Percentiles rank a stretch among this genome's conserved stretches.
Evolutionary conservation across 306 rosid genomes (phyloP).

Genomic region (Carpinus fangiana): DNA sequence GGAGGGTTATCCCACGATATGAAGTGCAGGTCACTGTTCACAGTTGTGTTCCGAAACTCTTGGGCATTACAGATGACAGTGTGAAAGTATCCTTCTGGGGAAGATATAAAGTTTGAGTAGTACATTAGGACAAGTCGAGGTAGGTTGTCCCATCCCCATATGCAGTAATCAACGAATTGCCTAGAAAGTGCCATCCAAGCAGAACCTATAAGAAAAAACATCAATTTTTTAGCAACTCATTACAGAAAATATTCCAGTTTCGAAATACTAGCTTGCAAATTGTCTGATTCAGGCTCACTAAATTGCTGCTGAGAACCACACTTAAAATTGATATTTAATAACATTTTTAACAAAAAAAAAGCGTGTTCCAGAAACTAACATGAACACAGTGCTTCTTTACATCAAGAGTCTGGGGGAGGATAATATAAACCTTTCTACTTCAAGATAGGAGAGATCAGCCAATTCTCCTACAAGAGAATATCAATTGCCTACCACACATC

Average conservation of each 20-base stretch:
- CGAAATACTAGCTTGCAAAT: background rate
- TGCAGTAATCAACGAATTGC: constrained; percentile 84
- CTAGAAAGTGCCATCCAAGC: constrained; percentile 99
- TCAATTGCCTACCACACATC: background rate
- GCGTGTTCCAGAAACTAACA: background rate
- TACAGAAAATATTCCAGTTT: background rate
- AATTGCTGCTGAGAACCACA: background rate
- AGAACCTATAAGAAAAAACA: constrained; percentile 63
- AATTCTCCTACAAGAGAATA: background rate
- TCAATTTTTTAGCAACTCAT: constrained; percentile 14
- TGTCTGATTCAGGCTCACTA: background rate
- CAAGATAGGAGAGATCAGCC: background rate
- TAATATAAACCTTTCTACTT: background rate
- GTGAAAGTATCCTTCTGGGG: constrained; percentile 98
- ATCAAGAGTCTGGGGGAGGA: background rate
- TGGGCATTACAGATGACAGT: constrained; percentile 92
- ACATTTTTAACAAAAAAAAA: background rate
- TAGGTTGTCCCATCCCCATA: constrained; percentile 99
- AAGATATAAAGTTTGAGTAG: constrained; percentile 87
- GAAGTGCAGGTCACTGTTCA: constrained; percentile 89
- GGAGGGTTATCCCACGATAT: constrained; percentile 99
- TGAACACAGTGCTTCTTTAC: background rate
- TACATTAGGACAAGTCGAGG: constrained; percentile 96
- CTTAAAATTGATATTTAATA: background rate
- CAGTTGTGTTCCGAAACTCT: constrained; percentile 92